phyloP scores from a whole-genome alignment of 2,329 filamentous ascomycete species.

The Colletotrichum liriopes region DNA sequence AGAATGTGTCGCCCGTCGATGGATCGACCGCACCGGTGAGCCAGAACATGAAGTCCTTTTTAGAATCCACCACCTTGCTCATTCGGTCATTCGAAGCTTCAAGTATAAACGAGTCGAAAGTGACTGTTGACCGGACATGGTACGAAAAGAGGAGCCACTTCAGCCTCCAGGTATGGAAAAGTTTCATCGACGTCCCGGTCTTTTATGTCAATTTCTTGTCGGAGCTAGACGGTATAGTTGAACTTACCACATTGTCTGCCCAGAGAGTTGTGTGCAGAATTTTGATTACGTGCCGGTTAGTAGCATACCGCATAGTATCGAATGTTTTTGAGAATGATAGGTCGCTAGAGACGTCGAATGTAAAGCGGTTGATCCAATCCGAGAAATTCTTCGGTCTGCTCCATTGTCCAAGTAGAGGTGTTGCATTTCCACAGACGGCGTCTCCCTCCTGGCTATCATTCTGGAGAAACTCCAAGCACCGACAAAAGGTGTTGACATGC shows the following conservation, averaged over 20 bases:
- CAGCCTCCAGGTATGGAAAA: background rate
- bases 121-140: slow-evolving; percentile 11
- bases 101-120: slow-evolving; percentile 26
- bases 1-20: slow-evolving; percentile 4
- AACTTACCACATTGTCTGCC: slow-evolving; percentile 32
- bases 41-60: slow-evolving; percentile 35
- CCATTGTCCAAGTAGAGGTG: too few species aligned
- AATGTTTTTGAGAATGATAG: slow-evolving; percentile 28
- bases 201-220: too few species aligned
- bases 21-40: slow-evolving; percentile 25
- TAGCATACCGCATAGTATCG: slow-evolving; percentile 16
- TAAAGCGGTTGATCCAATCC: slow-evolving; percentile 30
- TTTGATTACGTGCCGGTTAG: slow-evolving; percentile 17
- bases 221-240: too few species aligned
- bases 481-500: slow-evolving; percentile 20
- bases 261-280: slow-evolving; percentile 30
- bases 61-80: slow-evolving; percentile 15
- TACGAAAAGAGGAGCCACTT: slow-evolving; percentile 25
- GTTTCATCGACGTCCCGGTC: too few species aligned
- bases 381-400: slow-evolving; percentile 31
- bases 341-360: slow-evolving; percentile 29
- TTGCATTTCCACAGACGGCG: too few species aligned
- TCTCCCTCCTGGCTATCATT: slow-evolving; percentile 18
- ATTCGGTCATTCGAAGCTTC: slow-evolving; percentile 13
- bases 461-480: slow-evolving; percentile 27